Base-by-base conservation (phyloP, 768 basidiomycete genomes). In the Baorangia bicolor region DNA sequence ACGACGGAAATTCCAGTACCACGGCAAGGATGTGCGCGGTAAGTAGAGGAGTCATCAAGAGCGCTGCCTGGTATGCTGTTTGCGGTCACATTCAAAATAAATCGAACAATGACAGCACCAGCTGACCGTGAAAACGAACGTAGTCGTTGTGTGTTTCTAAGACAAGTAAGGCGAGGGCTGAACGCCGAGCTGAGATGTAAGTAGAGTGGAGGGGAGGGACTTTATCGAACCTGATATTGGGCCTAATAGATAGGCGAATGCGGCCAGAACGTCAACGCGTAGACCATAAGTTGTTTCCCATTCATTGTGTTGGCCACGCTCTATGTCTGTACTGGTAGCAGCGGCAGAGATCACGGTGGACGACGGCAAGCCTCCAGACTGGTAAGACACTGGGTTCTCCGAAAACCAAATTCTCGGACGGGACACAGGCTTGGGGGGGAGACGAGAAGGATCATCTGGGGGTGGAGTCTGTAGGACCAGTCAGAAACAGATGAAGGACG, bases 91-190 rank as follows among this genome's bases (percentile, higher is more conserved):
- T 51, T 43, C 49, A 51, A 50, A 38, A 30, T 4, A 49, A 45
- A 60, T 46, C 50, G 47, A 51, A 35, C 31, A 51, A 42, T 30
- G 42, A 49, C 40, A 27, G n/a, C 8, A 35, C 50, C 34, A 16
- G 65, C 81, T 64, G 49, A 88, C 88, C 86, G 66, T 90, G 88
- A 67, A 90, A 91, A 50, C 90, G 83, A 55, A 90, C 82, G 58
- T 82, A 87, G 69, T 90, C 86, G 62, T 87, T 88, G 57, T 82
- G 80, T 11, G 85, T 92, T 71, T 92, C 89, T n/a, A 85, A 58
- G n/a, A 89, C 78, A 11, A 92, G 77, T 31, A 90, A 69, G 1
- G 76, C 27, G 30, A 91, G 70, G 3, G 90, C 90, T 89, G 23
- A 53, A 43, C 20, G 45, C 49, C 50, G 12, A 27, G 12, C 16